These are phyloP conservation scores for Eutrema japonicum DNA, from an alignment of 345 rosid genomes.

Conservation along the genomic window DNA sequence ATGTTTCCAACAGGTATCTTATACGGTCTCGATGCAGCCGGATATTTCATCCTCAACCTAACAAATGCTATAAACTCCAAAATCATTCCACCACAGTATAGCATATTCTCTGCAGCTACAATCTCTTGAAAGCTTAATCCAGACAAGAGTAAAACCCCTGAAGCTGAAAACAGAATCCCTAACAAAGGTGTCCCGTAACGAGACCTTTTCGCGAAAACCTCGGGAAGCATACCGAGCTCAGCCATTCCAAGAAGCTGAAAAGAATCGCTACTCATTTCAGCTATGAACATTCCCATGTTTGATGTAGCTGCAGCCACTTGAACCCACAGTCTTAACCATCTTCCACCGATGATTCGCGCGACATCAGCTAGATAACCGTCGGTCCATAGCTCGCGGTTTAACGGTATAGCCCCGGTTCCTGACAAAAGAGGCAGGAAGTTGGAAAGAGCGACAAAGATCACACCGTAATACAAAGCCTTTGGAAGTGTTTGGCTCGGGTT, in stretches of 20 bases:
- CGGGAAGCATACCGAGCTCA: constrained; percentile 72
- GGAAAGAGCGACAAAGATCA: constrained; percentile 59
- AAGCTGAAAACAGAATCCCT: constrained; percentile 70
- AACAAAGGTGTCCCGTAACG: constrained; percentile 61
- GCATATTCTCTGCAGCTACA: constrained; percentile 69
- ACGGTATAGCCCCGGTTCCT: constrained; percentile 67
- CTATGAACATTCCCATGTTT: constrained; percentile 79
- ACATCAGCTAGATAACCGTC: constrained; percentile 75
- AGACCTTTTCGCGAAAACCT: constrained; percentile 61
- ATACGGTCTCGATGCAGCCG: constrained; percentile 65
- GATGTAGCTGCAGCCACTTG: constrained; percentile 78
- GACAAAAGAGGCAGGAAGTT: constrained; percentile 64
- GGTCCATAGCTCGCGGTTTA: constrained; percentile 60
- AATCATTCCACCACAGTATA: constrained; percentile 75
- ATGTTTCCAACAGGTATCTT: constrained; percentile 63
- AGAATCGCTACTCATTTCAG: constrained; percentile 82
- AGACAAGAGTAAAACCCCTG: constrained; percentile 68
- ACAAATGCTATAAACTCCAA: constrained; percentile 71
- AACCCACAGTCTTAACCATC: constrained; percentile 73
- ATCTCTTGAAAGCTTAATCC: constrained; percentile 77
- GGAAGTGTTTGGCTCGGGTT: constrained; percentile 68
- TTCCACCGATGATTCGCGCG: constrained; percentile 62
- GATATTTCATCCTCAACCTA: constrained; percentile 51
- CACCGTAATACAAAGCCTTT: constrained; percentile 56
- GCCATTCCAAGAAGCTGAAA: constrained; percentile 86